phyloP scores from a whole-genome alignment of 371 early-diverging fungal species.

The Zychaea mexicana region DNA sequence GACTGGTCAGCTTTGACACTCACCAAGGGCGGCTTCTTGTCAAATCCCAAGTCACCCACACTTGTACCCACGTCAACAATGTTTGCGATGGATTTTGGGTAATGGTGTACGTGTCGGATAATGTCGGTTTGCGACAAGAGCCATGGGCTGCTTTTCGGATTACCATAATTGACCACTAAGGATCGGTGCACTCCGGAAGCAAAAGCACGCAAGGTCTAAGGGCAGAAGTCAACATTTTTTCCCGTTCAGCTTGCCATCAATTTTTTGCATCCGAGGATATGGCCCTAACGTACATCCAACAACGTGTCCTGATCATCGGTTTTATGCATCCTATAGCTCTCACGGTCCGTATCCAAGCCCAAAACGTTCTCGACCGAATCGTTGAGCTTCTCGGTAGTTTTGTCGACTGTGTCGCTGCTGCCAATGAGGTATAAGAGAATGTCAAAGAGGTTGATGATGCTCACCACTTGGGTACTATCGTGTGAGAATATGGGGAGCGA shows the following conservation, averaged over 20 bases:
- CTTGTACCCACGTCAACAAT: conserved; percentile 35
- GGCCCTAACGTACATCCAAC: conserved; percentile 25
- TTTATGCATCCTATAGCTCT: conserved; percentile 58
- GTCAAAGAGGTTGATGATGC: conserved; percentile 60
- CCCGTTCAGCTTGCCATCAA: no score
- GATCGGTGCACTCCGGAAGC: conserved; percentile 52
- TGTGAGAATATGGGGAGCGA: conserved; percentile 65
- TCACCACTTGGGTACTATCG: conserved; percentile 50
- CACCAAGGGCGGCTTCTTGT: conserved; percentile 25
- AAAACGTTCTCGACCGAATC: conserved; percentile 59
- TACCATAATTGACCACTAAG: conserved; percentile 38
- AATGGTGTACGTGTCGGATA: conserved; percentile 45
- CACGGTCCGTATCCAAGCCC: conserved; percentile 57
- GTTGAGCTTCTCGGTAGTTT: conserved; percentile 37
- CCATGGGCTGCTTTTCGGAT: conserved; percentile 33
- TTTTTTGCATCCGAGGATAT: neutral
- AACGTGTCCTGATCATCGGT: conserved; percentile 49
- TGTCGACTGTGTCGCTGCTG: conserved; percentile 29
- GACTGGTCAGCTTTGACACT: conserved; percentile 34
- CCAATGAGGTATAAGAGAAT: conserved; percentile 50
- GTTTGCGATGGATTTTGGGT: conserved; percentile 42
- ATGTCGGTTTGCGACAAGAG: conserved; percentile 59
- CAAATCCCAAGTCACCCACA: conserved; percentile 32
- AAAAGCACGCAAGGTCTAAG: conserved; percentile 47
- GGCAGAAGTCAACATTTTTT: no score